Percentiles rank a stretch among this genome's conserved stretches.
phyloP scores from a whole-genome alignment of 345 rosid genomes.

The Anastatica hierochuntica region DNA sequence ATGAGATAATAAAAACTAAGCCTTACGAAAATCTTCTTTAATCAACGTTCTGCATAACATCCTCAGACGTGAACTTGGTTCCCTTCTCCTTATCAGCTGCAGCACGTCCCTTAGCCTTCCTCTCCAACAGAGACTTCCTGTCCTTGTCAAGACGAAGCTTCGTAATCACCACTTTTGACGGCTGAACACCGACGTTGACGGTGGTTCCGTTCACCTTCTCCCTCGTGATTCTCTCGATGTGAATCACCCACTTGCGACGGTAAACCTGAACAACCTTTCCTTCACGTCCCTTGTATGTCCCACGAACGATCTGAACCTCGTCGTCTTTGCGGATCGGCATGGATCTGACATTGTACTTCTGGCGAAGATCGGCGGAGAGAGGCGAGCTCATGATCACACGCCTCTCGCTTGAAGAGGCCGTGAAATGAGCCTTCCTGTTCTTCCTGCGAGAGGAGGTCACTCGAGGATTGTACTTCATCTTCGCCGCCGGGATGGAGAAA shows the following conservation, averaged over 20 bases:
- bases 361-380: constrained; percentile 55
- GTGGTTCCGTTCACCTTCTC: constrained; percentile 82
- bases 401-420: constrained; percentile 61
- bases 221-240: constrained; percentile 67
- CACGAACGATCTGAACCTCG: constrained; percentile 74
- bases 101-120: constrained; percentile 74
- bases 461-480: constrained; percentile 71
- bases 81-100: constrained; percentile 78
- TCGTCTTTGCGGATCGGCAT: constrained; percentile 81
- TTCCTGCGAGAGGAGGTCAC: constrained; percentile 72
- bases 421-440: constrained; percentile 72
- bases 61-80: constrained; percentile 62
- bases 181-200: constrained; percentile 64
- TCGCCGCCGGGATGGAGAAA: constrained; percentile 8
- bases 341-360: constrained; percentile 71
- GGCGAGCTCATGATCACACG: constrained; percentile 72
- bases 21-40: too few relatives aligned
- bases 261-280: constrained; percentile 75
- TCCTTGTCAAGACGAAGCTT: constrained; percentile 78
- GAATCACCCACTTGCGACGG: constrained; percentile 78
- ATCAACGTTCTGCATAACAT: constrained; percentile 73
- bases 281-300: constrained; percentile 73
- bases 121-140: constrained; percentile 53
- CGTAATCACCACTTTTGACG: constrained; percentile 60
- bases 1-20: too few relatives aligned